Evolutionary conservation across 164 flowering plant species (phyloP), one percentile per base, ranked within the genome.

Genomic region (Pachysandra terminalis): DNA sequence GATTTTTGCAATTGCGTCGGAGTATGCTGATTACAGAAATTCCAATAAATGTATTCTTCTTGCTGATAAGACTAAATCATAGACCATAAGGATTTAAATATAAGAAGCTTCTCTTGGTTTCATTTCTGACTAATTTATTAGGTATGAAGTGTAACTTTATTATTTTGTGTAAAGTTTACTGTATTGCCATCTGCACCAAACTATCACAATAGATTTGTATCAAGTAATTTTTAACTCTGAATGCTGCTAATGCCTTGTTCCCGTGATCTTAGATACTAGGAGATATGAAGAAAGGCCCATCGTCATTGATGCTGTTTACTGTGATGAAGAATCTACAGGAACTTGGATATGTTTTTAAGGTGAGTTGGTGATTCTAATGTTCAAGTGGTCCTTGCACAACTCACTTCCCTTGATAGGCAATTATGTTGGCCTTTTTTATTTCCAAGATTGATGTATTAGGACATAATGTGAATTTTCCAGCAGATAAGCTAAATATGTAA

Each of bases 291-390:
- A 83, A 76, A 52, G 82, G 85, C 78, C 81, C 97, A 0, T 75
- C 68, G 19, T 73, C 89, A 1, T 70, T 93, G 77, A 80, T 86
- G 93, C 70, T 93, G 68, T 71, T 83, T 75, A 85, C 97, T 48
- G 82, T 91, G 76, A 69, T 81, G 73, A 88, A 86, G 83, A 87
- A 83, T 66, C 76, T 93, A 26, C 80, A 79, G 70, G 76, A 58
- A 57, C 86, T 88, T 54, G 97, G 97, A 37, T 93, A 93, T 78
- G 64, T 41, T 60, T 37, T 87, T 66, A 82, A 83, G 96, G 98
- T 90, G 51, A 71, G 66, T 54, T 65, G 63, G 53, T 59, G 37
- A 32, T 32, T 32, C 37, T 32, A 32, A 32, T 32, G 37, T 32
- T 32, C 7, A 3, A 3, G 37, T 3, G 37, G 16, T 26, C 37